Evolutionary conservation across 768 basidiomycete species (phyloP), one percentile per base, ranked within the genome.

Genomic region (Royoungia palumana): DNA sequence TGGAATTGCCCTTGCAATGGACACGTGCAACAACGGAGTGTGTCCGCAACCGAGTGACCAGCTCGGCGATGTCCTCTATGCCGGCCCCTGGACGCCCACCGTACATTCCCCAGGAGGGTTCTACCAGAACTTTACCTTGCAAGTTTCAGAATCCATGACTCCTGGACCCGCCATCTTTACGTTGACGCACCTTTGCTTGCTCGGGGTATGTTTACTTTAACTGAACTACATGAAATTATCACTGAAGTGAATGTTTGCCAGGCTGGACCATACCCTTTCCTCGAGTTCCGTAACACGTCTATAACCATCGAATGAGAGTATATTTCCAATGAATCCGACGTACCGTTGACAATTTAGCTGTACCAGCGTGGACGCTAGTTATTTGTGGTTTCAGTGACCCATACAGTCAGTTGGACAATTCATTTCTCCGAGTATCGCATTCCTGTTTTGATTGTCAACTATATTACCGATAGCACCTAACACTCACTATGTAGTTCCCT

Each of bases 121-220:
- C 46, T 67, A 67, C 44, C 62, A 68, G 50, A 58, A 68, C 47
- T 67, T 68, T 21, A 51, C 57, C 13, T 13, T 68, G 14, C 54
- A 53, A n/a, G 19, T 66, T 4, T 9, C 56, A 0, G 0, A 12
- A 4, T 54, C 42, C n/a, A 16, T 50, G 35, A 1, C 36, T 2
- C 0, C 42, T 12, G 66, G 66, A 44, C 59, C 47, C 22, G 64
- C 66, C 27, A 51, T 66, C 34, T 64, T 68, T 40, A 64, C 64
- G 8, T 46, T 66, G 50, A 64, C 61, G 0, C 66, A 66, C 25
- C 47, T 64, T 11, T 62, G 66, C 49, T 49, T 68, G 49, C 45
- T 68, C 25, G 66, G 66, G 50, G 63, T 65, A 42, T 13, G 60
- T 53, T 17, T 5, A 19, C 34, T 19, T 20, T 25, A 6, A 16